A percentile compares a stretch with the other conserved stretches of the same genome.
Evolutionary conservation across 108 stramenopile species (phyloP).

Genomic region (Thalassiosira profunda): DNA sequence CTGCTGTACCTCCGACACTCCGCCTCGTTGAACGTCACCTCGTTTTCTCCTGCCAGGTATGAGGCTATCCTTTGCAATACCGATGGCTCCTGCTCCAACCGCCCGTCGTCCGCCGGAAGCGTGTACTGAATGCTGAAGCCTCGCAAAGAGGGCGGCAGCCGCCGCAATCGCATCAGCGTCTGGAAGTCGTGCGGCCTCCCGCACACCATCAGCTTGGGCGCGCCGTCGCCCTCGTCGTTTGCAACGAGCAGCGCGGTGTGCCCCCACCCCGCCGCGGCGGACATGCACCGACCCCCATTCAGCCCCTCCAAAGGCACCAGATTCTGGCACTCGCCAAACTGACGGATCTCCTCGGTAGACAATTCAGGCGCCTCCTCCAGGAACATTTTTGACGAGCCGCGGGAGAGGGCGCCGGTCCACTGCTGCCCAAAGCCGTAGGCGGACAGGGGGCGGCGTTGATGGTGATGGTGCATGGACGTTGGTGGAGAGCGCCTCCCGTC

Average conservation of each 20-base stretch:
- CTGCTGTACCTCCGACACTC: conserved; percentile 28
- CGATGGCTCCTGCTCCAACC: conserved; percentile 2
- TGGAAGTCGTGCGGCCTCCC: conserved; percentile 90
- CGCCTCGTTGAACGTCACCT: conserved; percentile 34
- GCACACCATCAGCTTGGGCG: conserved; percentile 48
- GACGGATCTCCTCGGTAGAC: conserved; percentile 53
- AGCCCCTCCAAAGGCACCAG: conserved; percentile 23
- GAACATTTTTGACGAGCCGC: conserved; percentile 12
- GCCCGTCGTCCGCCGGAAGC: background rate
- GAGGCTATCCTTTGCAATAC: conserved; percentile 30
- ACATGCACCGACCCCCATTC: conserved; percentile 38
- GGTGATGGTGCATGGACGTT: no score
- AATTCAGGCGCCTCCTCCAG: conserved; percentile 51
- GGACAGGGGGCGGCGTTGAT: conserved; percentile 42
- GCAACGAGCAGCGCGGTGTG: conserved; percentile 59
- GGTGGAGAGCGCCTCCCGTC: no score
- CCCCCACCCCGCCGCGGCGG: conserved; percentile 79
- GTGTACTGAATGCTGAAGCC: conserved; percentile 22
- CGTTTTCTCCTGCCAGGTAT: conserved; percentile 37
- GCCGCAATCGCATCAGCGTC: conserved; percentile 67
- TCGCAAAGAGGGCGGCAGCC: conserved; percentile 61
- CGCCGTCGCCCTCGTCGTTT: background rate
- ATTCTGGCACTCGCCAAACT: conserved; percentile 16
- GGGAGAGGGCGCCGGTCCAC: conserved; percentile 85
- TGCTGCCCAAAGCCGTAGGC: conserved; percentile 76